Evolutionary conservation across 495 filamentous ascomycete species (phyloP), one percentile per base, ranked within the genome.

Genomic region (Penicillium canescens): DNA sequence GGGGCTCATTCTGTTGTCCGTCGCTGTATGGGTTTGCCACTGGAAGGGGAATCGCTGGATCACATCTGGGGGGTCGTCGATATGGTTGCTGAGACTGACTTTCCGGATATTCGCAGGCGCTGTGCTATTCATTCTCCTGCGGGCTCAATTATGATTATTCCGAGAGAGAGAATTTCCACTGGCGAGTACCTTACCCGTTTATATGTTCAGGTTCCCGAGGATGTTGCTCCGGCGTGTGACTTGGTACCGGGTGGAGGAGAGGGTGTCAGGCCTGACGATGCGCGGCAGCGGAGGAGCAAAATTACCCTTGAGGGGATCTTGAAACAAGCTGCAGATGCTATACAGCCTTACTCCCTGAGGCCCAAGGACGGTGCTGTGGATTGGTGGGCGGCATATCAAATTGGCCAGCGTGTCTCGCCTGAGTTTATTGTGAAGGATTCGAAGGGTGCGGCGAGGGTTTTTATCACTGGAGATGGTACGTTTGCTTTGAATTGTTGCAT

Each of bases 391-490:
- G 59, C 56, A 1, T 78, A 77, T 58, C 66, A 67, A 21, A 73
- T 76, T 28, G 72, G 69, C 3, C 69, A 75, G 44, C 63, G 72
- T 12, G 52, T 75, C 4, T 51, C 61, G 14, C 44, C 57, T 8
- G 45, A 60, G 3, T 75, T 74, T 34, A 81, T 76, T n/a, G 74
- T 79, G 4, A 71, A 79, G 36, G 74, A 88, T 46, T 52, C 56
- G 8, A 12, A 52, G 3, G 50, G 50, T 0, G 12, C 49, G 35
- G 42, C 16, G 0, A 69, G 85, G 1, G 78, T 88, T 7, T 87
- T 88, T 53, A 76, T 88, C 46, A 82, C 77, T 20, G 75, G 68
- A 52, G 78, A 86, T 60, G 80, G 80, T 40, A 75, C 77, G 53
- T 50, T n/a, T n/a, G n/a, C n/a, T n/a, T n/a, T n/a, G n/a, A n/a